phyloP scores from a whole-genome alignment of 805 yeast species.

The Pichia paraexigua region DNA sequence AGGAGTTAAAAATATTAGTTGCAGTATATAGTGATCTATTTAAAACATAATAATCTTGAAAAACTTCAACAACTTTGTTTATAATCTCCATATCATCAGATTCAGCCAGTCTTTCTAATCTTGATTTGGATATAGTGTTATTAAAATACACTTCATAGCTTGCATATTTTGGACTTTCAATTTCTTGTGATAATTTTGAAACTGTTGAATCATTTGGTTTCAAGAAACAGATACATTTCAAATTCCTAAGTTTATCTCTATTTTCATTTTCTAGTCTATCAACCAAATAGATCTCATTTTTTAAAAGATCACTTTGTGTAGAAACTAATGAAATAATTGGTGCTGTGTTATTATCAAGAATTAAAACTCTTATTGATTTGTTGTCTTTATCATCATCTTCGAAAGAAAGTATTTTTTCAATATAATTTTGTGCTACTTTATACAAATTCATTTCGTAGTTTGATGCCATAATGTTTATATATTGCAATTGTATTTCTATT shows the following conservation, averaged over 20 bases:
- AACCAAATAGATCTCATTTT: constrained; percentile 76
- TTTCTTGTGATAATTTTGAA: constrained; percentile 52
- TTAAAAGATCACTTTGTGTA: constrained; percentile 76
- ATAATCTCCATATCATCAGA: constrained; percentile 82
- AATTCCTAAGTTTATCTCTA: constrained; percentile 67
- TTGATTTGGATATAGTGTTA: constrained; percentile 65
- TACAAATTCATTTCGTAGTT: constrained; percentile 36
- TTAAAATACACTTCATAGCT: constrained; percentile 72
- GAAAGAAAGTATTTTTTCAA: constrained; percentile 29
- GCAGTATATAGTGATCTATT: constrained; percentile 53
- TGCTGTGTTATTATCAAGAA: constrained; percentile 75
- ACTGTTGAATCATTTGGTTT: constrained; percentile 66
- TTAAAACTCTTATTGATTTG: constrained; percentile 55
- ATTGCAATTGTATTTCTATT: background rate
- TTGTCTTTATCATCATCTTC: constrained; percentile 10
- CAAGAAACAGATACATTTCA: constrained; percentile 73
- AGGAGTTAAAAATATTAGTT: constrained; percentile 20
- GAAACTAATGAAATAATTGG: constrained; percentile 80
- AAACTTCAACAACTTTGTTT: constrained; percentile 68
- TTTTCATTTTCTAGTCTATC: constrained; percentile 54
- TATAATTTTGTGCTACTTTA: constrained; percentile 37
- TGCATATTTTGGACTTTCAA: constrained; percentile 71
- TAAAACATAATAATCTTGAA: constrained; percentile 73
- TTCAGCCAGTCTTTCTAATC: constrained; percentile 82
- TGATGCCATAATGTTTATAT: background rate